Base-by-base conservation (phyloP, 352 stramenopile genomes). In the Phytophthora multivora region DNA sequence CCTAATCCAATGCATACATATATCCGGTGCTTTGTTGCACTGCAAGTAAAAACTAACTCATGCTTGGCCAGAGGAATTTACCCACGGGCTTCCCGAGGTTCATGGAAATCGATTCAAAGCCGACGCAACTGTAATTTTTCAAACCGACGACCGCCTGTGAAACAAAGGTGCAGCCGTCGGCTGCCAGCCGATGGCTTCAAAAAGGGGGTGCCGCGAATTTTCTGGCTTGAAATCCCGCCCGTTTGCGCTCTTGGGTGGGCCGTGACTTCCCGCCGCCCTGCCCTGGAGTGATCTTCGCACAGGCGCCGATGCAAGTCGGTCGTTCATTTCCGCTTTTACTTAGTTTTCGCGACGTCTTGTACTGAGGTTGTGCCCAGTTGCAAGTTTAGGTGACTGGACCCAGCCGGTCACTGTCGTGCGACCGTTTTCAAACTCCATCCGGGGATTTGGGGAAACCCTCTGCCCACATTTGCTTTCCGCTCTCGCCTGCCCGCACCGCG, bases 331-430 rank as follows among this genome's bases (percentile, higher is more conserved):
- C 16, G 56, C 30, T 66, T 66, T 70, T 50, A 39, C 46, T n/a
- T 57, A 48, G 45, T 30, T 8, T 49, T 31, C 8, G 40, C 33
- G 45, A 36, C 53, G 43, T 50, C 51, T 26, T 18, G 3, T 31
- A 4, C 45, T 19, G 46, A 45, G 11, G 38, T 35, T 33, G 28
- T 30, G n/a, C 31, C 47, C 28, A 41, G 19, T 45, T 55, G 35
- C 49, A 31, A 12, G 6, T 26, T n/a, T 25, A 45, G 52, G 45
- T 39, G n/a, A 38, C 30, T 45, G 28, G 11, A 36, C 18, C 49
- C 58, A 71, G 51, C 56, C 52, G 52, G 59, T 62, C 48, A 62
- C 28, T 65, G 53, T 33, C 63, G 63, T 72, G 63, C 63, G 51
- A 59, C 50, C 13, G n/a, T 50, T 57, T 71, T 58, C 15, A 52